Percentiles rank a stretch among this genome's conserved stretches.
Conservation (phyloP, 2,329 filamentous ascomycete species). For the Scedosporium minutisporum region DNA sequence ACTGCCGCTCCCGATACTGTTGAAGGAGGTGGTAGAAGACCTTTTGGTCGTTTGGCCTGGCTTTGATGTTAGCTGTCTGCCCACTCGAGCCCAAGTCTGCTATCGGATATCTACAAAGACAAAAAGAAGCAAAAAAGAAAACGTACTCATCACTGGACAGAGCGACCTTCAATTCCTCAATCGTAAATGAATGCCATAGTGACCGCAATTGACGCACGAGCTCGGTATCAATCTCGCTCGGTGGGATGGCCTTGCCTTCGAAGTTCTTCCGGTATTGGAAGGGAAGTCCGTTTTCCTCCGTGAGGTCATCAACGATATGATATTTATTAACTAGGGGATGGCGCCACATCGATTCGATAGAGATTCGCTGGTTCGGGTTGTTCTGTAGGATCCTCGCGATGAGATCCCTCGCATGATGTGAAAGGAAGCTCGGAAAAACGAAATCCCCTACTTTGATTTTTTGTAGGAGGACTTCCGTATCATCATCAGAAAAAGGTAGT, state of each 20-base stretch:
- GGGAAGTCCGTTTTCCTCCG: conserved; percentile 42
- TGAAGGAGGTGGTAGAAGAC: conserved; percentile 81
- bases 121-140: not conserved
- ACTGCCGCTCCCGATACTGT: conserved; percentile 71
- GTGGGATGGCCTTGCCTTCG: conserved; percentile 45
- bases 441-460: conserved; percentile 52
- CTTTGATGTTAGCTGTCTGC: conserved; percentile 15
- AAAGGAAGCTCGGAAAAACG: conserved; percentile 53
- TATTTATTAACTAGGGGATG: conserved; percentile 84
- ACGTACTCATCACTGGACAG: conserved; percentile 57
- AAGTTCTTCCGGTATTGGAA: conserved; percentile 52
- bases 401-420: conserved; percentile 62
- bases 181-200: conserved; percentile 79
- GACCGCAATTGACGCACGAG: conserved; percentile 79
- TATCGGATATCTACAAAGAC: not conserved
- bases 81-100: not conserved
- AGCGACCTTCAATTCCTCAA: conserved; percentile 59
- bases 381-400: conserved; percentile 70
- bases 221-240: conserved; percentile 66
- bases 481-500: conserved; percentile 69
- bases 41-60: conserved; percentile 81
- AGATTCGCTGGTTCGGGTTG: conserved; percentile 70
- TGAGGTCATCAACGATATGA: conserved; percentile 60
- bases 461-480: conserved; percentile 52
- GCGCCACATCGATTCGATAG: conserved; percentile 71